Conservation (phyloP, 805 yeast species). For the Wickerhamomyces sydowiorum region DNA sequence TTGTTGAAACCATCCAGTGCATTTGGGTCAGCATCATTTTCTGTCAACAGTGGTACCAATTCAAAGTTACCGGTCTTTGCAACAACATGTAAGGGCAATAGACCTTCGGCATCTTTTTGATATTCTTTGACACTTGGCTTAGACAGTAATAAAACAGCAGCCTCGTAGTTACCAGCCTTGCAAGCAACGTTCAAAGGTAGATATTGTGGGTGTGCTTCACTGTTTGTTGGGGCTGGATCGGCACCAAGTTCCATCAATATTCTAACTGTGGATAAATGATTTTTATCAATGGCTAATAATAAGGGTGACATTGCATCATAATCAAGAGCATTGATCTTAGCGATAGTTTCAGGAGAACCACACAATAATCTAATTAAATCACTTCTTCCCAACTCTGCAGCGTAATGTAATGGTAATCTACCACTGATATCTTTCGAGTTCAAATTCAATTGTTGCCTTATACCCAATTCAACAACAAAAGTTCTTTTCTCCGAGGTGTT, state of each 20-base stretch:
- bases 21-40: conserved; percentile 74
- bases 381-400: conserved; percentile 53
- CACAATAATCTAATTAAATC: conserved; percentile 36
- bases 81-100: conserved; percentile 81
- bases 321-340: conserved; percentile 41
- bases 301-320: conserved; percentile 80
- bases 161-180: conserved; percentile 68
- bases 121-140: conserved; percentile 31
- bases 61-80: conserved; percentile 77
- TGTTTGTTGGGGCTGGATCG: conserved; percentile 40
- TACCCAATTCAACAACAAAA: conserved; percentile 18
- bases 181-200: conserved; percentile 84
- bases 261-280: conserved; percentile 50
- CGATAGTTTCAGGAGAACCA: conserved; percentile 19
- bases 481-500: conserved; percentile 15
- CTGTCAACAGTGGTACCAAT: conserved; percentile 60
- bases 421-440: conserved; percentile 60
- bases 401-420: conserved; percentile 82
- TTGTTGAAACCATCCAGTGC: conserved; percentile 77
- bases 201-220: conserved; percentile 55
- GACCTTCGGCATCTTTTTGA: conserved; percentile 76
- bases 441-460: conserved; percentile 20
- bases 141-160: conserved; percentile 43
- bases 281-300: conserved; percentile 67
- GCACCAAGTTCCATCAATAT: conserved; percentile 43